phyloP scores from a whole-genome alignment of 192 early-diverging fungal species.

The Backusella circina region DNA sequence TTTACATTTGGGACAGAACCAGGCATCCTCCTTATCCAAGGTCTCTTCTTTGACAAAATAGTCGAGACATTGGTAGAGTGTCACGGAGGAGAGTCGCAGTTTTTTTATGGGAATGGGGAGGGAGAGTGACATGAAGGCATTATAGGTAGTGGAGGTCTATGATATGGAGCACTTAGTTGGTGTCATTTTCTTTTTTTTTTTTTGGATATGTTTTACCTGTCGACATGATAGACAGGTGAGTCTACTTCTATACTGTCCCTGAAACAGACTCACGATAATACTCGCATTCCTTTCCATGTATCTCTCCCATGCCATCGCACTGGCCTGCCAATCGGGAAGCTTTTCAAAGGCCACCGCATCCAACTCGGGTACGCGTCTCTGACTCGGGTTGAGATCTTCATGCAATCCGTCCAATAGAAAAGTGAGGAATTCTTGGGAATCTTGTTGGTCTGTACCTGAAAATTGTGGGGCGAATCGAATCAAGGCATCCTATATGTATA shows the following conservation, averaged over 20 bases:
- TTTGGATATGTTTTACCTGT: background rate
- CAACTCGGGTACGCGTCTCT: slow-evolving; percentile 36
- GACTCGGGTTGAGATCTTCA: slow-evolving; percentile 78
- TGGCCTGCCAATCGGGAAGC: slow-evolving; percentile 59
- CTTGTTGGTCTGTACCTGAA: slow-evolving; percentile 89
- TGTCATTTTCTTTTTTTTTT: background rate
- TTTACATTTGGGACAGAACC: slow-evolving; percentile 88
- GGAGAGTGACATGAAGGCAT: slow-evolving; percentile 88
- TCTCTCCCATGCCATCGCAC: slow-evolving; percentile 65
- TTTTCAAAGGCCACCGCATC: slow-evolving; percentile 60
- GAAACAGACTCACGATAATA: slow-evolving; percentile 89
- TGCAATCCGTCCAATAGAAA: slow-evolving; percentile 90
- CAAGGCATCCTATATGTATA: slow-evolving; percentile 53
- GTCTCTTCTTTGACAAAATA: slow-evolving; percentile 82
- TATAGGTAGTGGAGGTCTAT: slow-evolving; percentile 74
- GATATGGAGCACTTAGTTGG: background rate
- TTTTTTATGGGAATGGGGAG: slow-evolving; percentile 77
- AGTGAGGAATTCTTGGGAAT: slow-evolving; percentile 92
- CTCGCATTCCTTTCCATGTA: slow-evolving; percentile 75
- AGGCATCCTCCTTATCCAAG: slow-evolving; percentile 87
- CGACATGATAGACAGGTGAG: slow-evolving; percentile 70
- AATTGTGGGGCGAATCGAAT: slow-evolving; percentile 81
- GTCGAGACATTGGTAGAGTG: slow-evolving; percentile 81
- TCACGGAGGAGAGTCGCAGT: slow-evolving; percentile 46
- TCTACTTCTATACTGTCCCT: slow-evolving; percentile 72